phyloP scores from a whole-genome alignment of 2,329 filamentous ascomycete genomes.

The Myriosclerotinia duriaeana region DNA sequence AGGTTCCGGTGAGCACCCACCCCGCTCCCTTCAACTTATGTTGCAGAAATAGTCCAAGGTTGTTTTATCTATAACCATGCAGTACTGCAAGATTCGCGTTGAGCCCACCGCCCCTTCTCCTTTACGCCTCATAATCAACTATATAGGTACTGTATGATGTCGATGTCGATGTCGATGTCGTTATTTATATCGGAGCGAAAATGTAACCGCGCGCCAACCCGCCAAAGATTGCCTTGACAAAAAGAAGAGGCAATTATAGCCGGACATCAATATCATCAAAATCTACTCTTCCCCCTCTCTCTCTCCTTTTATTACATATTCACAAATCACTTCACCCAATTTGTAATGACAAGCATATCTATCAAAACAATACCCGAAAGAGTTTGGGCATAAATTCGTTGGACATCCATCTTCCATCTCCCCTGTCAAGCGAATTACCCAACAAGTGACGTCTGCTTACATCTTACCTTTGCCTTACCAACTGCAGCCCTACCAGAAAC shows the following conservation, averaged over 20 bases:
- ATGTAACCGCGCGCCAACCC: neutral
- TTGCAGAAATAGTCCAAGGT: no score
- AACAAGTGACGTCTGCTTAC: constrained; percentile 12
- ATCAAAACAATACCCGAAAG: neutral
- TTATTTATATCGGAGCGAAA: no score
- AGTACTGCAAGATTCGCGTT: no score
- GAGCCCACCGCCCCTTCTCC: no score
- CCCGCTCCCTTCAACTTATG: no score
- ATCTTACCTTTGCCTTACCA: neutral
- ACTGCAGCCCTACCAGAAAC: constrained; percentile 20
- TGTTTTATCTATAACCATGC: no score
- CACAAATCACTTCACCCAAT: neutral
- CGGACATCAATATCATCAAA: neutral
- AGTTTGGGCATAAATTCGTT: constrained; percentile 8
- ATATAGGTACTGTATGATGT: no score
- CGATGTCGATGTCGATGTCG: no score
- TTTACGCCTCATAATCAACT: no score
- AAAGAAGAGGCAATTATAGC: neutral
- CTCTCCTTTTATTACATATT: neutral
- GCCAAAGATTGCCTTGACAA: neutral
- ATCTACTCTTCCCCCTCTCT: no score
- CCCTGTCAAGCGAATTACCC: constrained; percentile 6
- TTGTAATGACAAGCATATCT: neutral
- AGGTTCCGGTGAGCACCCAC: no score
- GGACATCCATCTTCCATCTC: neutral